Evolutionary conservation across 2,329 filamentous ascomycete species (phyloP).

Genomic region (Colletotrichum lindemuthianum): DNA sequence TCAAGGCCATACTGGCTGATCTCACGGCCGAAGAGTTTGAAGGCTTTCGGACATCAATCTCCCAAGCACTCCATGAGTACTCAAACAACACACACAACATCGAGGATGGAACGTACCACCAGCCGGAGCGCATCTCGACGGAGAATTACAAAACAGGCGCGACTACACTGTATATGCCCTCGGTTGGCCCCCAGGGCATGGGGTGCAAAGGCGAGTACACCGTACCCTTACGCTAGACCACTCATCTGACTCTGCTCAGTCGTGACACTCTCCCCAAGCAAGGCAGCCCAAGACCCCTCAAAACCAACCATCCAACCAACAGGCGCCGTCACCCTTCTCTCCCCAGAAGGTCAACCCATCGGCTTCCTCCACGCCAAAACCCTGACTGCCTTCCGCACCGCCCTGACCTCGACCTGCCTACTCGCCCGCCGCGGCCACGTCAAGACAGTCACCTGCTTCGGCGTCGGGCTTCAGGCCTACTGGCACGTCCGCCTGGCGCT

Average conservation of each 20-base stretch:
- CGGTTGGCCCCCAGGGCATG: slow-evolving; percentile 69
- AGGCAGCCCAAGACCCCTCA: slow-evolving; percentile 40
- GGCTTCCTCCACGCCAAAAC: slow-evolving; percentile 79
- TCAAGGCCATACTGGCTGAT: slow-evolving; percentile 63
- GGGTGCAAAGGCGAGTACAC: slow-evolving; percentile 70
- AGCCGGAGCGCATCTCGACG: slow-evolving; percentile 64
- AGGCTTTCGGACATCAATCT: slow-evolving; percentile 59
- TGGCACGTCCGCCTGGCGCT: slow-evolving; percentile 92
- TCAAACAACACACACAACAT: slow-evolving; percentile 63
- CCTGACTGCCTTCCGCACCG: slow-evolving; percentile 83
- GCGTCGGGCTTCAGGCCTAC: slow-evolving; percentile 89
- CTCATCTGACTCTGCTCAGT: slow-evolving; percentile 52
- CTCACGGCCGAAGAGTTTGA: slow-evolving; percentile 64
- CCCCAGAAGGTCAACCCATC: slow-evolving; percentile 67
- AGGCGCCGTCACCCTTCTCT: slow-evolving; percentile 77
- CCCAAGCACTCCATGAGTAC: slow-evolving; percentile 68
- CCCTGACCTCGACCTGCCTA: slow-evolving; percentile 75
- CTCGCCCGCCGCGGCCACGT: slow-evolving; percentile 74
- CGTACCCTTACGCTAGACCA: slow-evolving; percentile 3
- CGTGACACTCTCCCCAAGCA: slow-evolving; percentile 67
- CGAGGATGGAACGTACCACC: slow-evolving; percentile 58
- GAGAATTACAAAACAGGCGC: slow-evolving; percentile 58
- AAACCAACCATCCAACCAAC: slow-evolving; percentile 59
- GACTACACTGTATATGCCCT: slow-evolving; percentile 80
- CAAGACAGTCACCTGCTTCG: slow-evolving; percentile 84